Evolutionary conservation across 225 moss, liverwort and hornwort species (phyloP).

Genomic region (Polytrichum formosum): DNA sequence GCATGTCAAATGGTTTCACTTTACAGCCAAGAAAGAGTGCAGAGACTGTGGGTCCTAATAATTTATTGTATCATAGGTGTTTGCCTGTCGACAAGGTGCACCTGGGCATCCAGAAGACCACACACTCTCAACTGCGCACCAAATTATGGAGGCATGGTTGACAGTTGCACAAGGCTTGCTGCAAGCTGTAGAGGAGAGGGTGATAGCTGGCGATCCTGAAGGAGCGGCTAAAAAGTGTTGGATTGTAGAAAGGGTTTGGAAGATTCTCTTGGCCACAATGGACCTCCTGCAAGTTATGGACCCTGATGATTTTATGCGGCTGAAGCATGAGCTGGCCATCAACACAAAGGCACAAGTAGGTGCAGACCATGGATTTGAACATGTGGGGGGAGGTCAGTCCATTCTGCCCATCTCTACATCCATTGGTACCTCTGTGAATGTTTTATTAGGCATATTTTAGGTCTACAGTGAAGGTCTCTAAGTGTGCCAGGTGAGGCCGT

Average conservation of each 20-base stretch:
- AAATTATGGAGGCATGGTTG: slow-evolving; percentile 84
- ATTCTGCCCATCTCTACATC: too few relatives aligned
- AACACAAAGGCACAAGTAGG: slow-evolving; percentile 31
- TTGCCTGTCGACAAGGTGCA: slow-evolving; percentile 48
- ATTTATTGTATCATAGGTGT: slow-evolving; percentile 21
- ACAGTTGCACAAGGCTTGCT: slow-evolving; percentile 64
- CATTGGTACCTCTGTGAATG: too few relatives aligned
- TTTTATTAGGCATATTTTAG: too few relatives aligned
- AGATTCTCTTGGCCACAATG: slow-evolving; percentile 60
- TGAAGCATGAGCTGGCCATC: slow-evolving; percentile 70
- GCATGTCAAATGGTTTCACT: too few relatives aligned
- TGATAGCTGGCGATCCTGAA: slow-evolving; percentile 36
- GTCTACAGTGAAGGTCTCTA: too few relatives aligned
- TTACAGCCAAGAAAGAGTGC: too few relatives aligned
- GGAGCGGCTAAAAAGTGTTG: slow-evolving; percentile 71
- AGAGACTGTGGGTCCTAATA: background rate
- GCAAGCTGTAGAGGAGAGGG: slow-evolving; percentile 48
- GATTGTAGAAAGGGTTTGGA: slow-evolving; percentile 74
- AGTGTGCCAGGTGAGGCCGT: too few relatives aligned
- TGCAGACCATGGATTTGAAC: slow-evolving; percentile 26
- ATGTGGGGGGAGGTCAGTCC: slow-evolving; percentile 28
- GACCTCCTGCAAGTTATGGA: slow-evolving; percentile 86
- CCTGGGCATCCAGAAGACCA: slow-evolving; percentile 71
- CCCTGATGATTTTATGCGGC: slow-evolving; percentile 75
- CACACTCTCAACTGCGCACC: slow-evolving; percentile 64